phyloP scores from a whole-genome alignment of 2,329 filamentous ascomycete species.

The Aspergillus udagawae region DNA sequence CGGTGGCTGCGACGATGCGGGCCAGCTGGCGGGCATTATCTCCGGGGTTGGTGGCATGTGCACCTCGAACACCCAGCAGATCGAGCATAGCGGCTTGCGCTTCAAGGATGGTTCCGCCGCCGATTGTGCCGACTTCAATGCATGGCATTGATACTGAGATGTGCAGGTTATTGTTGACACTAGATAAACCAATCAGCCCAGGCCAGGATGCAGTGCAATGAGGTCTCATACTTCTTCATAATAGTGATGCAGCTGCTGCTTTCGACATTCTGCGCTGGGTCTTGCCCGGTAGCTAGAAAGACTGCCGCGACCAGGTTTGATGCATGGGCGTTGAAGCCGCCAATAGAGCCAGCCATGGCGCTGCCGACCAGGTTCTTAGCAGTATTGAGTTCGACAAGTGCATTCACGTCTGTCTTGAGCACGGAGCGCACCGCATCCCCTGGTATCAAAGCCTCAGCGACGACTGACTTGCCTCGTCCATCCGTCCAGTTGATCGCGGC shows the following conservation, averaged over 20 bases:
- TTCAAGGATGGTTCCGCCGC: slow-evolving; percentile 93
- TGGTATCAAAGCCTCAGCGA: slow-evolving; percentile 95
- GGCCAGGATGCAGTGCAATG: slow-evolving; percentile 8
- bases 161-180: slow-evolving; percentile 82
- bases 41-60: slow-evolving; percentile 84
- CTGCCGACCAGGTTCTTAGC: slow-evolving; percentile 95
- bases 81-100: slow-evolving; percentile 96
- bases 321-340: slow-evolving; percentile 96
- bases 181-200: slow-evolving; percentile 36
- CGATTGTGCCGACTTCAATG: slow-evolving; percentile 94
- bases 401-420: slow-evolving; percentile 88
- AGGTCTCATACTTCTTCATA: slow-evolving; percentile 90
- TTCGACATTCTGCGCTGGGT: slow-evolving; percentile 96
- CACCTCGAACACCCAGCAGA: slow-evolving; percentile 84
- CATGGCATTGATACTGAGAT: slow-evolving; percentile 98
- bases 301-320: slow-evolving; percentile 96
- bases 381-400: slow-evolving; percentile 90
- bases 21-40: slow-evolving; percentile 88
- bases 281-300: slow-evolving; percentile 92
- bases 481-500: slow-evolving; percentile 99
- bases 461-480: slow-evolving; percentile 91
- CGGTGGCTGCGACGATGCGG: slow-evolving; percentile 79
- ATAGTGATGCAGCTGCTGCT: slow-evolving; percentile 96
- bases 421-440: slow-evolving; percentile 79
- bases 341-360: slow-evolving; percentile 92